Base-by-base conservation (phyloP, 345 rosid genomes). In the Abelmoschus esculentus region DNA sequence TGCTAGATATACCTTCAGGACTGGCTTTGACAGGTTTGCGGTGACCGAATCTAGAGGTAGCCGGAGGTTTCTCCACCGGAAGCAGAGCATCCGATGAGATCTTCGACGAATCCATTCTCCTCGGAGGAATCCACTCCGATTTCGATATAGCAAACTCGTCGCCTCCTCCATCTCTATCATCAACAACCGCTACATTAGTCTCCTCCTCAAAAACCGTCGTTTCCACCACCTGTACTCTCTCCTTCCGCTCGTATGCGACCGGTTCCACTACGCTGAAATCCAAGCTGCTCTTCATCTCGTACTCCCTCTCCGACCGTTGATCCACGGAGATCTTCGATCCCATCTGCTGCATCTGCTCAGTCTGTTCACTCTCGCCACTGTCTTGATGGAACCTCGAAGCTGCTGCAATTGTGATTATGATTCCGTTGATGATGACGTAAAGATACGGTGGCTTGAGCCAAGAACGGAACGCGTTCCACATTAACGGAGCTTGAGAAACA, bases 1-100 rank as follows among this genome's bases (percentile, higher is more conserved):
- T 36, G 50, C n/a, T 38, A 22, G 14, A 28, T 7, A 29, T 61
- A 71, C 74, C 74, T 61, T 71, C 59, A 18, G 60, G 67, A 72
- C 74, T 29, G 82, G 61, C 17, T 72, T 62, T 66, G 18, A 73
- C 32, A 34, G 79, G 80, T 8, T 79, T 86, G 77, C 85, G 82
- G 54, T 80, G 79, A 19, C 73, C 77, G 70, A 88, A 80, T 57
- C 87, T 78, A 42, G 89, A 44, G 38, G 89, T 79, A 81, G 78
- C 87, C 32, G 55, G 60, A 2, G 74, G 68, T 60, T 71, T 61
- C 58, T 49, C 67, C 47, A 13, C 7, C 9, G 60, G 47, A 4
- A 34, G 19, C 28, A 50, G 31, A 46, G 10, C 15, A 11, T 11
- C 46, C 32, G 34, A 9, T 44, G 49, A 68, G 49, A 50, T 49